Base-by-base conservation (phyloP, 129 eudicot species). In the Artemisia annua region DNA sequence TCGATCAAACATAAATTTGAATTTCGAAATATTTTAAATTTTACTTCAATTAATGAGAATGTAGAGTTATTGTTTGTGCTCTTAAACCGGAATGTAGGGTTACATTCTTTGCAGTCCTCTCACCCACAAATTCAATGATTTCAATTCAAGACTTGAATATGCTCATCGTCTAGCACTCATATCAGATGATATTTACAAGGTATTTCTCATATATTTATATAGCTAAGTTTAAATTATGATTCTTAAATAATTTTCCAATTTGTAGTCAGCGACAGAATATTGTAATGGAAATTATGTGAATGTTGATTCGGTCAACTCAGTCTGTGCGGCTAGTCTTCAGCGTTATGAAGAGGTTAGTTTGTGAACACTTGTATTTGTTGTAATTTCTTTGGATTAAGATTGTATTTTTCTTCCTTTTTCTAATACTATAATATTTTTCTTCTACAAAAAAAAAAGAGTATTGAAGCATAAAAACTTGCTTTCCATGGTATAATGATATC, bases 161-260 rank as follows among this genome's bases (percentile, higher is more conserved):
- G 77, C 77, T 63, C 60, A 78, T 46, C 60, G 72, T 28, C 46
- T 70, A 48, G 76, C 72, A 71, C 67, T 78, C 18, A 61, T 78
- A 70, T 78, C 82, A 17, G 58, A 71, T 16, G 77, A 71, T n/a
- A 73, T 78, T 32, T 46, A 71, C 24, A 59, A 55, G 77, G 82
- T 78, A 71, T 30, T 1, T 51, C 53, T 16, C 9, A 56, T 60
- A 60, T 2, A 35, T 28, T 57, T 11, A 13, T 17, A 35, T 16
- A 28, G 1, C 4, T 14, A 24, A 30, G 14, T n/a, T 55, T 5
- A 16, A 18, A 1, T 19, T 35, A 3, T 70, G 12, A 53, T 17
- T 44, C 15, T 43, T 15, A 35, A 15, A 12, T 22, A 9, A 4
- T 20, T 14, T 22, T 57, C 9, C 20, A 24, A 43, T 54, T 55